A percentile compares a stretch with the other conserved stretches of the same genome.
Conservation (phyloP, 192 early-diverging fungal genomes). For the Backusella tuberculispora region DNA sequence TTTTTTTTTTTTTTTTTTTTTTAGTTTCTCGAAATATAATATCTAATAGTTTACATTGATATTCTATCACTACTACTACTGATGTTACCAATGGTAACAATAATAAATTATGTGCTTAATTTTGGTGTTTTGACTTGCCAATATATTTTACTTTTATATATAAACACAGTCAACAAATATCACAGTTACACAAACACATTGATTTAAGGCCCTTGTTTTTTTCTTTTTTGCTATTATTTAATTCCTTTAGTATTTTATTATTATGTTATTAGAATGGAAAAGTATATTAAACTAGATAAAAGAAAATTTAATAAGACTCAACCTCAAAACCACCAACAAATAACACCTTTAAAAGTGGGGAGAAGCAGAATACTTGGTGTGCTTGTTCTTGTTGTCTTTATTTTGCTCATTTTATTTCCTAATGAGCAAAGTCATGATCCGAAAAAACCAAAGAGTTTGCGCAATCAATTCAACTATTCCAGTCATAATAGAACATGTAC, state of each 20-base stretch:
- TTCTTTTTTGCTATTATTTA: too few relatives aligned
- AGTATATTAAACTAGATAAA: neutral
- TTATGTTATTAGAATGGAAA: neutral
- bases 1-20: too few relatives aligned
- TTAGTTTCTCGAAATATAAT: too few relatives aligned
- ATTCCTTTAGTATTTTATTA: neutral
- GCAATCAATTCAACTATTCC: constrained; percentile 19
- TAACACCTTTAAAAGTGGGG: neutral
- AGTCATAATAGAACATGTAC: constrained; percentile 14
- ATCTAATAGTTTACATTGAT: too few relatives aligned
- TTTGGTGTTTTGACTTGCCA: too few relatives aligned
- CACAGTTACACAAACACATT: too few relatives aligned
- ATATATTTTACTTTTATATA: too few relatives aligned
- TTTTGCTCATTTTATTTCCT: neutral
- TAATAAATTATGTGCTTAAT: too few relatives aligned
- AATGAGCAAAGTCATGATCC: neutral
- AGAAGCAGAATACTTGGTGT: neutral
- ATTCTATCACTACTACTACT: too few relatives aligned
- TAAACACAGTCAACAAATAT: too few relatives aligned
- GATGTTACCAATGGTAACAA: too few relatives aligned
- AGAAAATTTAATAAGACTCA: neutral
- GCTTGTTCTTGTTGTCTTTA: neutral
- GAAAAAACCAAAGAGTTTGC: neutral
- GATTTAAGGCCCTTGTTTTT: too few relatives aligned
- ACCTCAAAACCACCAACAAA: neutral